A percentile compares a stretch with the other conserved stretches of the same genome.
Conservation (phyloP, 1,139 yeast species). For the Sugiyamaella pinicola region DNA sequence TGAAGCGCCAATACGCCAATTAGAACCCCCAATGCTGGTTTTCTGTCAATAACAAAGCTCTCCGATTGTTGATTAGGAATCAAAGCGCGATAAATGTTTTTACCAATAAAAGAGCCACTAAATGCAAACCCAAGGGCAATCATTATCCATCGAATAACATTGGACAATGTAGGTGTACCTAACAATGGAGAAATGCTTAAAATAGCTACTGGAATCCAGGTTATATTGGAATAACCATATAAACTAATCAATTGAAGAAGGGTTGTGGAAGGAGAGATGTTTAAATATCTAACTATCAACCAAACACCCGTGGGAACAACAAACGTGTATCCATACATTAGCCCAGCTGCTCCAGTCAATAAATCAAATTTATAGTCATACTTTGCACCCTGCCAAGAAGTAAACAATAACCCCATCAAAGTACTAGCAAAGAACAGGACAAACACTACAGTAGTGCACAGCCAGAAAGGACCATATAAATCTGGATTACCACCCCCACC, state of each 20-base stretch:
- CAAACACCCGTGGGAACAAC: constrained; percentile 60
- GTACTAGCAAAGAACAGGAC: constrained; percentile 75
- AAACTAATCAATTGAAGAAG: constrained; percentile 55
- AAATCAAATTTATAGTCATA: constrained; percentile 64
- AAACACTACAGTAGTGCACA: constrained; percentile 74
- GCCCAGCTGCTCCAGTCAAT: constrained; percentile 63
- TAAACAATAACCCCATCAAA: constrained; percentile 53
- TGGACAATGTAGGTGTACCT: constrained; percentile 41
- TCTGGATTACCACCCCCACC: constrained; percentile 49
- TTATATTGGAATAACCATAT: constrained; percentile 76
- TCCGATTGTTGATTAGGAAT: constrained; percentile 37
- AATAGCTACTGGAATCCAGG: constrained; percentile 79
- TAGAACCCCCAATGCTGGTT: constrained; percentile 40
- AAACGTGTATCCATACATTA: constrained; percentile 74
- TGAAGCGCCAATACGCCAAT: constrained; percentile 42
- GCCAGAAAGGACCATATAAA: constrained; percentile 83
- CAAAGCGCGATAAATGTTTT: constrained; percentile 39
- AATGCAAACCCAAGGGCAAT: constrained; percentile 43
- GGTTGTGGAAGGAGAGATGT: constrained; percentile 42
- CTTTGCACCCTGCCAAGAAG: constrained; percentile 47
- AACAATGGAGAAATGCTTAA: constrained; percentile 50
- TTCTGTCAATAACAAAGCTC: constrained; percentile 34
- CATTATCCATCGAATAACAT: constrained; percentile 44
- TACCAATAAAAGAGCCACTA: constrained; percentile 44
- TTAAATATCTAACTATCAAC: constrained; percentile 49